phyloP scores from a whole-genome alignment of 78 protist genomes.

The Polysphondylium violaceum region DNA sequence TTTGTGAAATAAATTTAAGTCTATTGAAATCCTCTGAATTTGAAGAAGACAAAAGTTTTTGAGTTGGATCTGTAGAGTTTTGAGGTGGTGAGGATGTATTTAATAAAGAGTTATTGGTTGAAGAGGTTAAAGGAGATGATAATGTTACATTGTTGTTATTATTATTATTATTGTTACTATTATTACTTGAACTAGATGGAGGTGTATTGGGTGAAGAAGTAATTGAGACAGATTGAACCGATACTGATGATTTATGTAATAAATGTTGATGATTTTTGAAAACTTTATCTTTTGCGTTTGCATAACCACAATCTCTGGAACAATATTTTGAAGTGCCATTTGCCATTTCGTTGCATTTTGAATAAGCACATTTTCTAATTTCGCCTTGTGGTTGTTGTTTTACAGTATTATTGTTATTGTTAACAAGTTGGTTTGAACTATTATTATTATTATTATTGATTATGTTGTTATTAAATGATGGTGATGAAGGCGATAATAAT shows the following conservation, averaged over 20 bases:
- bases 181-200: background rate
- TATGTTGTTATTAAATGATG: background rate
- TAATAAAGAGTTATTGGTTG: background rate
- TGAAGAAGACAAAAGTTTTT: conserved; percentile 41
- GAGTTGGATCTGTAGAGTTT: conserved; percentile 24
- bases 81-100: conserved; percentile 4
- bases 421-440: background rate
- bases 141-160: too few relatives aligned
- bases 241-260: conserved; percentile 2
- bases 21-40: conserved; percentile 30
- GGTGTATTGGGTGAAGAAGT: background rate
- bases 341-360: conserved; percentile 25
- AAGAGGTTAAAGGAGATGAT: background rate
- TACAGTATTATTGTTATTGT: background rate
- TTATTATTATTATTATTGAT: conserved; percentile 1
- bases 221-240: background rate
- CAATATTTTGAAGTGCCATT: conserved; percentile 64
- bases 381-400: background rate
- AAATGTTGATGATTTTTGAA: background rate
- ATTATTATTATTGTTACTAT: background rate
- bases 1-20: conserved; percentile 25
- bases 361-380: conserved; percentile 15
- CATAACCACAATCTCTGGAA: conserved; percentile 60
- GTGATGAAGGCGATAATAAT: background rate
- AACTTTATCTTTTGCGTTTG: conserved; percentile 60